Conservation (phyloP, 2,329 filamentous ascomycete genomes). For the Blastomyces percursus region DNA sequence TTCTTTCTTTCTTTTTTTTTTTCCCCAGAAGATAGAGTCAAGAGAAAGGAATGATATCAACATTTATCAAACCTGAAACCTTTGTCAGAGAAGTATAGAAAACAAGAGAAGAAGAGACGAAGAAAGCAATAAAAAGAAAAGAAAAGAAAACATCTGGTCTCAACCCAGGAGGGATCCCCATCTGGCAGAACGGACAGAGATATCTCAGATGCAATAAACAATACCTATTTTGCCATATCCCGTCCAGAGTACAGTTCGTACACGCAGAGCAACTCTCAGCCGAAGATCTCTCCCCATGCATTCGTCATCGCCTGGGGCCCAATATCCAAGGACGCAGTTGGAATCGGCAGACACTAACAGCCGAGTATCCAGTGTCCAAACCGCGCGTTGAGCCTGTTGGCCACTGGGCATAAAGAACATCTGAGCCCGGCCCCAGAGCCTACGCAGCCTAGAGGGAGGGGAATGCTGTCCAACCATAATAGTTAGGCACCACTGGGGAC, state of each 20-base stretch:
- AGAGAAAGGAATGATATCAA: not conserved
- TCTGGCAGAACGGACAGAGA: not conserved
- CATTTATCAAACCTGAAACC: not conserved
- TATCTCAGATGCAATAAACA: not conserved
- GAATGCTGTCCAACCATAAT: too few relatives aligned
- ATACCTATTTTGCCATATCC: too few relatives aligned
- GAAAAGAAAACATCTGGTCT: not conserved
- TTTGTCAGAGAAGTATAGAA: not conserved
- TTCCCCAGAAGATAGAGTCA: not conserved
- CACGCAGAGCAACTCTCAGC: not conserved
- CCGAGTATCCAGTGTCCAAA: too few relatives aligned
- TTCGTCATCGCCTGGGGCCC: not conserved
- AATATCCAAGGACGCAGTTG: not conserved
- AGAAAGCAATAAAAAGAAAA: not conserved
- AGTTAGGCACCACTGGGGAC: too few relatives aligned
- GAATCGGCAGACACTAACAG: not conserved
- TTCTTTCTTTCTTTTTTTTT: too few relatives aligned
- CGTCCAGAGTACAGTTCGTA: too few relatives aligned
- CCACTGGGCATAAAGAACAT: too few relatives aligned
- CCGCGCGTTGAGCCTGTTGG: too few relatives aligned
- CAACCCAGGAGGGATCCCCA: too few relatives aligned
- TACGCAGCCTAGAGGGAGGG: too few relatives aligned
- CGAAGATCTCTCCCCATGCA: not conserved
- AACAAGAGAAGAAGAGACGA: not conserved
- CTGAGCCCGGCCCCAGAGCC: too few relatives aligned